Percentiles rank a stretch among this genome's conserved stretches.
Conservation (phyloP, 2,329 filamentous ascomycete genomes). For the Emmonsia crescens region DNA sequence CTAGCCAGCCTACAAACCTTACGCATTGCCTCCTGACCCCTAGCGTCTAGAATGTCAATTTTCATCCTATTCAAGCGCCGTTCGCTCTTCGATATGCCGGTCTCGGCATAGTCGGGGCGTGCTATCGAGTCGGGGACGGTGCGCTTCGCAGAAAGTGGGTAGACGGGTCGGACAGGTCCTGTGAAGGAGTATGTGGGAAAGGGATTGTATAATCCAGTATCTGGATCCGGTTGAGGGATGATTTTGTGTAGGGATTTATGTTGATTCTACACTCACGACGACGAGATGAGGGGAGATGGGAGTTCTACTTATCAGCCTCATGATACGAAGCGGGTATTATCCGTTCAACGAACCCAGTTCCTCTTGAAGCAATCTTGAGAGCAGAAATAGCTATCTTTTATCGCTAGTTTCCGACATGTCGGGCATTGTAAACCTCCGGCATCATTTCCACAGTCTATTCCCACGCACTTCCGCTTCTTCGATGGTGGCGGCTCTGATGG, state of each 20-base stretch:
- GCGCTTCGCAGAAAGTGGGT: constrained; percentile 60
- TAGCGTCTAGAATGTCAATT: constrained; percentile 63
- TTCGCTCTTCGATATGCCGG: constrained; percentile 56
- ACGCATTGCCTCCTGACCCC: constrained; percentile 72
- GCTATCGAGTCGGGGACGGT: constrained; percentile 64
- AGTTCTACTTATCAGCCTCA: neutral
- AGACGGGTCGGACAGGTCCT: constrained; percentile 68
- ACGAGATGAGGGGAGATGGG: neutral
- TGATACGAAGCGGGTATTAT: neutral
- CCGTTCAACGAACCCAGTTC: neutral
- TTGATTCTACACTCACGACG: neutral
- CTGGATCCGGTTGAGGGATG: neutral
- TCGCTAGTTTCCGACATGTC: neutral
- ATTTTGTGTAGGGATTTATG: neutral
- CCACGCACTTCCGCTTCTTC: neutral
- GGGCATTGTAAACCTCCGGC: neutral
- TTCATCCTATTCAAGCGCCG: constrained; percentile 57
- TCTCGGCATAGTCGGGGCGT: constrained; percentile 69
- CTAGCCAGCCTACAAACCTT: constrained; percentile 72
- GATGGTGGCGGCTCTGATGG: neutral
- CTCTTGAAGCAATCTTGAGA: too few species aligned
- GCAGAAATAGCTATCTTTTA: neutral
- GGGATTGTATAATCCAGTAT: constrained; percentile 19
- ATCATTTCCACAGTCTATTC: neutral
- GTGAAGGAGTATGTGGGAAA: constrained; percentile 48